Evolutionary conservation across 345 rosid genomes (phyloP), one percentile per base, ranked within the genome.

Genomic region (Camelina sativa): DNA sequence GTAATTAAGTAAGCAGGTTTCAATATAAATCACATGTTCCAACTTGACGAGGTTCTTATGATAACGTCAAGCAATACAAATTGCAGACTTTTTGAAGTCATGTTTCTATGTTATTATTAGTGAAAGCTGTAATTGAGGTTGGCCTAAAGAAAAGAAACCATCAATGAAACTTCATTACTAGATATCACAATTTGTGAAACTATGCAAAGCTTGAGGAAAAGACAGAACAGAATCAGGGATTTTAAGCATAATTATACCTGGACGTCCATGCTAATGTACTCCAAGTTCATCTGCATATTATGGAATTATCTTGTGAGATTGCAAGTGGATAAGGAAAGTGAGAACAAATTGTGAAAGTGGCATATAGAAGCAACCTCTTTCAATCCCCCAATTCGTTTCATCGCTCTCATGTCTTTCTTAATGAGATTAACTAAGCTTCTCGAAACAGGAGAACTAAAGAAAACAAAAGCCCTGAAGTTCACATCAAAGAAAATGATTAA

Each of bases 201-300:
- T n/a, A 69, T 3, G 37, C 19, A 64, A 15, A 64, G 56, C 34
- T 71, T 57, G 22, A 64, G 66, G 13, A 47, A 38, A 6, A 64
- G 4, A 55, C 25, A 28, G 37, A 35, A 53, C 48, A n/a, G 16
- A 76, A 22, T 16, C 53, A 20, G 3, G 32, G 62, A 54, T 35
- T 48, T 37, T 15, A 65, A 44, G 37, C 4, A 3, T 5, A 13
- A 11, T 16, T 62, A 73, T 83, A 95, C 99, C 97, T 92, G 99
- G 71, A 84, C 77, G 64, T 95, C 99, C 75, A 90, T 85, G 30
- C 96, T 86, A 80, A 92, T 90, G 84, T 87, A 95, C 83, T 95
- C 99, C 94, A 95, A 83, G 82, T 95, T 95, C 97, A 95, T 92
- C 99, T 95, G 97, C 89, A 86, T 47, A 65, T 51, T 1, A 77